Base-by-base conservation (phyloP, 2,329 filamentous ascomycete species). In the Talaromyces islandicus region DNA sequence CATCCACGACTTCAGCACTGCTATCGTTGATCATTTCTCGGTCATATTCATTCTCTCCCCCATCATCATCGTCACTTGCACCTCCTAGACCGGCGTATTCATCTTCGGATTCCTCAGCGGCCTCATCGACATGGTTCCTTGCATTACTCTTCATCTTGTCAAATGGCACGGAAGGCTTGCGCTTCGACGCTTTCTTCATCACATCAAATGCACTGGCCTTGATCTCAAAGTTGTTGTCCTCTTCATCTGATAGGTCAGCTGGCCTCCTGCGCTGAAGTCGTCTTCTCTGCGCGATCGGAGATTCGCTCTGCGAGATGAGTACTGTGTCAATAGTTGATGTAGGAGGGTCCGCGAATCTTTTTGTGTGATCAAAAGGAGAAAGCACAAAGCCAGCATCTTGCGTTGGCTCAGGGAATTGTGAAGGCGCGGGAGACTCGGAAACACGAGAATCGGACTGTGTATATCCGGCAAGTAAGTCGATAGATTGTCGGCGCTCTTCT, bases 101-200 rank as follows among this genome's bases (percentile, higher is more conserved):
- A 71, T 99, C 94, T 71, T 99, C 95, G 0, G 94, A 99, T 76
- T 99, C 94, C 68, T 96, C 91, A 62, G 94, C 93, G 71, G 96
- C 92, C 66, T 97, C 94, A 65, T 97, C 85, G 41, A 99, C 82
- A 83, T 96, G 90, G 25, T 88, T 87, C 69, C 87, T 92, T 0
- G 92, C 93, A 70, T 90, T 88, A 77, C 91, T 95, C 72, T 89
- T 92, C 75, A 91, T 92, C 74, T 88, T 90, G 76, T 96, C 84
- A 67, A 92, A 96, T 1, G 81, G 79, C 17, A 82, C 79, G 6
- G 78, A 76, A 56, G 82, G 80, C 67, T 84, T 84, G 67, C 83
- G 83, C 46, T 71, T 78, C 6, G 84, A 83, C 3, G 83, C 86
- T 69, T 87, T 88, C 66, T 85, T 85, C 84, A 96, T 85, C 38